Evolutionary conservation across 2,329 filamentous ascomycete genomes (phyloP).

Genomic region (Exophiala mesophila): DNA sequence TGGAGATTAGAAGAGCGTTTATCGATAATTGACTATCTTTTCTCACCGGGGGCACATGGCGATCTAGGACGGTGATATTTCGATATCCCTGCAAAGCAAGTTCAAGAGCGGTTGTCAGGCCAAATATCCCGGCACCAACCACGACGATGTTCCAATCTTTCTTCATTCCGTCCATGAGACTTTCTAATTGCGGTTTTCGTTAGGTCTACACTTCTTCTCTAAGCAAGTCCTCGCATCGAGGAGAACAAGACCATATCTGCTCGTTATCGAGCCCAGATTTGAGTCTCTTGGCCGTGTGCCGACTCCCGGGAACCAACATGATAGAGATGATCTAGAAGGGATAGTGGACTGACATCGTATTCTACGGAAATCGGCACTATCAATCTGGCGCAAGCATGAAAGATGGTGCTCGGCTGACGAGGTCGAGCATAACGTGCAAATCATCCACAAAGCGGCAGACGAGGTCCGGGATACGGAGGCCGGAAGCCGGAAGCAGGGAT

Average conservation of each 20-base stretch:
- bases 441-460: background rate
- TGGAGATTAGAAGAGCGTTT: slow-evolving; percentile 1
- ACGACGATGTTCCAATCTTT: slow-evolving; percentile 45
- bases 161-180: slow-evolving; percentile 1
- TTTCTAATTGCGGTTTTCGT: background rate
- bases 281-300: background rate
- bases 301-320: background rate
- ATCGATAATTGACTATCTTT: background rate
- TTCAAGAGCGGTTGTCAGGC: slow-evolving; percentile 63
- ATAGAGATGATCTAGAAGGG: background rate
- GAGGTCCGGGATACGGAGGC: background rate
- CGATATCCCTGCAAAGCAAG: slow-evolving; percentile 50
- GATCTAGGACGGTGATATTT: slow-evolving; percentile 43
- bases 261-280: background rate
- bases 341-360: background rate
- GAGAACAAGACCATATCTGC: background rate
- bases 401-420: background rate
- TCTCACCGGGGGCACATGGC: slow-evolving; percentile 12
- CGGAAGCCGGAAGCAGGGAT: background rate
- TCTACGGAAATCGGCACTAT: slow-evolving; percentile 1
- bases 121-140: slow-evolving; percentile 61
- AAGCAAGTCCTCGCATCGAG: background rate
- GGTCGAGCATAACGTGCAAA: too few relatives aligned
- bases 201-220: background rate
- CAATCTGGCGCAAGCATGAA: background rate